Percentiles rank a stretch among this genome's conserved stretches.
Evolutionary conservation across 139 green algal genomes (phyloP).

Genomic region (Volvox reticuliferus): DNA sequence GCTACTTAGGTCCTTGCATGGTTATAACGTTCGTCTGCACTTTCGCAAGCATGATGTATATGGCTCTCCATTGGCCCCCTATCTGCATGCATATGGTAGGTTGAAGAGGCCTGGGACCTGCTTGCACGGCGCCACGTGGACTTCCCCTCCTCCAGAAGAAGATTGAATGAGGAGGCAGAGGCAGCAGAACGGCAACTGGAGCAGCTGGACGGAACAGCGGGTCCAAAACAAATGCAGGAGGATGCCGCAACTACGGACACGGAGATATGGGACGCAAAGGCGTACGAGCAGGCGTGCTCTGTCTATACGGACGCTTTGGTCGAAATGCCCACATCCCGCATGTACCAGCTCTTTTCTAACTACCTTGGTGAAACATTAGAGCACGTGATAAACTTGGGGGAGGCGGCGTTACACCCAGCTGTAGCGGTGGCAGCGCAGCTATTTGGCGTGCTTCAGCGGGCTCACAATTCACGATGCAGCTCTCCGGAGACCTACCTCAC

Average conservation of each 20-base stretch:
- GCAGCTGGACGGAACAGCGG: not conserved
- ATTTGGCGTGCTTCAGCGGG: slow-evolving; percentile 39
- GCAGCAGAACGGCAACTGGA: not conserved
- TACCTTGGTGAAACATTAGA: slow-evolving; percentile 62
- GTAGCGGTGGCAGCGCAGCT: slow-evolving; percentile 46
- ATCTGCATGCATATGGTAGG: not conserved
- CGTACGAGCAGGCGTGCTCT: not conserved
- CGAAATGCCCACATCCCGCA: slow-evolving; percentile 8
- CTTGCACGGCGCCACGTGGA: slow-evolving; percentile 58
- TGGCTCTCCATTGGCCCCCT: too few relatives aligned
- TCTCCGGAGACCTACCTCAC: slow-evolving; percentile 51
- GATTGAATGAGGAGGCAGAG: not conserved
- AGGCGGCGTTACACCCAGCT: not conserved
- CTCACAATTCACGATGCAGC: slow-evolving; percentile 8
- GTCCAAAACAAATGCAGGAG: not conserved
- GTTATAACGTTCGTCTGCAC: too few relatives aligned
- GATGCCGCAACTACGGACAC: not conserved
- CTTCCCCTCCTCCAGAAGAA: not conserved
- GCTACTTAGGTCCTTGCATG: too few relatives aligned
- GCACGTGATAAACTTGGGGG: not conserved
- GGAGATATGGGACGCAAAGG: slow-evolving; percentile 5
- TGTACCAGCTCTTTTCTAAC: slow-evolving; percentile 55
- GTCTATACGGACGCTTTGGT: slow-evolving; percentile 60
- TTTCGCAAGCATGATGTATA: too few relatives aligned
- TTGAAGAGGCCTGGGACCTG: slow-evolving; percentile 71